Evolutionary conservation across 1,139 yeast genomes (phyloP).

Genomic region (Saccharomyces hybrid): DNA sequence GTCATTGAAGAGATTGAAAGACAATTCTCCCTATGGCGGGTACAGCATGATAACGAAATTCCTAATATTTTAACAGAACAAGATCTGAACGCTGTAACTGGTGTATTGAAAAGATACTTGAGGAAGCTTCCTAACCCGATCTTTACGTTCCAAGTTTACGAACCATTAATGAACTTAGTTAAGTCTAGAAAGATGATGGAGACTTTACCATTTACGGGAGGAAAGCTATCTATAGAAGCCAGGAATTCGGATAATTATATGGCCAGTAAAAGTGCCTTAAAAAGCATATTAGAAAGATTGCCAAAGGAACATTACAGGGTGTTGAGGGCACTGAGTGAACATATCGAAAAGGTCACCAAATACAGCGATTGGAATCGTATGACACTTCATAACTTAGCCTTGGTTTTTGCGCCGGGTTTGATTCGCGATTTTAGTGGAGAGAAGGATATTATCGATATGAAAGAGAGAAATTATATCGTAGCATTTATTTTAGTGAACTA

Average conservation of each 20-base stretch:
- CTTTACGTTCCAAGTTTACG: constrained; percentile 63
- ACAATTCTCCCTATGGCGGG: constrained; percentile 20
- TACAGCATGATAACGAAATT: not conserved
- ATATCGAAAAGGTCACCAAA: constrained; percentile 50
- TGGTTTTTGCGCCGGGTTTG: constrained; percentile 92
- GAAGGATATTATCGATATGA: constrained; percentile 81
- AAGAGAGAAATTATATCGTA: constrained; percentile 67
- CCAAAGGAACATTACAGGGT: constrained; percentile 65
- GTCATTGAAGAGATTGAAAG: constrained; percentile 30
- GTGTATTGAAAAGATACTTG: constrained; percentile 78
- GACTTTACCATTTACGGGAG: not conserved
- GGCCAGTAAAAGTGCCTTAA: constrained; percentile 30
- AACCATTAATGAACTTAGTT: constrained; percentile 49
- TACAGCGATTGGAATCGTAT: constrained; percentile 53
- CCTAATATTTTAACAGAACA: constrained; percentile 33
- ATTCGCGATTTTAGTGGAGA: constrained; percentile 77
- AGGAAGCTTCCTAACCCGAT: constrained; percentile 81
- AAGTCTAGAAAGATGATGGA: constrained; percentile 32
- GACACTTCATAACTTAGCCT: constrained; percentile 76
- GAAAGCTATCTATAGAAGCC: not conserved
- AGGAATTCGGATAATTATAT: constrained; percentile 7
- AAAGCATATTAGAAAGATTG: constrained; percentile 36
- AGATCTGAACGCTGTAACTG: constrained; percentile 81
- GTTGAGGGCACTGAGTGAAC: constrained; percentile 50
- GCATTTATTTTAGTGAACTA: constrained; percentile 60